Base-by-base conservation (phyloP, 2,329 filamentous ascomycete species). In the Pestalotiopsis sp. region DNA sequence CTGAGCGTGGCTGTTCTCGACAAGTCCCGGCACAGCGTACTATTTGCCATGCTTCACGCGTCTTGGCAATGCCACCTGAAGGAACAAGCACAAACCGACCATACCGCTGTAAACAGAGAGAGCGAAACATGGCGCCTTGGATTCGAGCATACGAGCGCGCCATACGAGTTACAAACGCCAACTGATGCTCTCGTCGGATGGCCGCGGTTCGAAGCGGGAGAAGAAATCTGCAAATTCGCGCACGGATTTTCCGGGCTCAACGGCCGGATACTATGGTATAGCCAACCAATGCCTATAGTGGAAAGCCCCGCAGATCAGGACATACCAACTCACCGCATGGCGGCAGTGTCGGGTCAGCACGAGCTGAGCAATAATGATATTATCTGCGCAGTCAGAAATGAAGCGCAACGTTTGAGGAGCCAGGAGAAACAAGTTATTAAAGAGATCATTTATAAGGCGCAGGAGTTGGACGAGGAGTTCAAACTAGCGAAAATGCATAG, bases 161-260 rank as follows among this genome's bases (percentile, higher is more conserved):
- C 59, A 20, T 27, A 62, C 31, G 20, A 38, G 14, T 14, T 62
- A 25, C 59, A 62, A 12, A 39, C 59, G 20, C 59, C 59, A 13
- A 39, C 59, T 20, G 59, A 31, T 39, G 59, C 59, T 17, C 20
- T 62, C 2, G 31, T 62, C 31, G 59, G 59, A 36, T 14, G 59
- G 23, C 59, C 59, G 59, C 59, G 59, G n/a, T 25, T 12, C 59
- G 59, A 38, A 31, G 59, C 27, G 11, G 59, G 31, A 14, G 23
- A 62, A 36, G 59, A 39, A 7, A 36, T 62, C 31, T 62, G 59
- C 59, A 62, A 25, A 13, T 62, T 62, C 17, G 59, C 59, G 12
- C 17, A 62, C 20, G 59, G 59, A n/a, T 62, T 13, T 38, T 13
- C 59, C 7, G 59, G 31, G 11, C 7, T 5, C 12, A 31, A 9